Conservation (phyloP, 1,139 yeast species). For the Saccharomyces hybrid region DNA sequence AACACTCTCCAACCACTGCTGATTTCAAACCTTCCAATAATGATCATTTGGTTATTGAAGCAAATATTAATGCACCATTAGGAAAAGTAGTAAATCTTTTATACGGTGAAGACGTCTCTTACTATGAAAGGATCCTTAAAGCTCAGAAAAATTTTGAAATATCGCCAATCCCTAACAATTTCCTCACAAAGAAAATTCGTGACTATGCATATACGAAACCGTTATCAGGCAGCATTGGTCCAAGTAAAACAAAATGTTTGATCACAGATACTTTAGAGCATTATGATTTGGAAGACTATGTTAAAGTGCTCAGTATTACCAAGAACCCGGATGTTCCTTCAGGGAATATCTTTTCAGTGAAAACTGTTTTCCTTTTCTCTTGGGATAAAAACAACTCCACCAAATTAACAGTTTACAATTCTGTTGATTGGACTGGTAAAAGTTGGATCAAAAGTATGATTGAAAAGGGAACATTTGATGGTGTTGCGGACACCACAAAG, state of each 20-base stretch:
- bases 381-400: slow-evolving; percentile 79
- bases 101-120: slow-evolving; percentile 64
- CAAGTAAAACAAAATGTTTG: slow-evolving; percentile 80
- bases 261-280: slow-evolving; percentile 63
- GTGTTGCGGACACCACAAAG: slow-evolving; percentile 52
- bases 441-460: slow-evolving; percentile 45
- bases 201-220: slow-evolving; percentile 73
- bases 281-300: slow-evolving; percentile 49
- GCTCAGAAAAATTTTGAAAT: slow-evolving; percentile 70
- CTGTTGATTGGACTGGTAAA: slow-evolving; percentile 71
- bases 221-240: slow-evolving; percentile 77
- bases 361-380: slow-evolving; percentile 47
- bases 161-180: slow-evolving; percentile 43
- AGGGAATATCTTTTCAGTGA: slow-evolving; percentile 71
- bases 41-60: slow-evolving; percentile 61
- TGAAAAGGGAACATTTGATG: slow-evolving; percentile 58
- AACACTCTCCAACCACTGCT: slow-evolving; percentile 49
- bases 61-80: slow-evolving; percentile 62
- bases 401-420: slow-evolving; percentile 53
- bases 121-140: slow-evolving; percentile 44
- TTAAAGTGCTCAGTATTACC: slow-evolving; percentile 60
- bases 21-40: slow-evolving; percentile 46
- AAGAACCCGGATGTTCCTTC: slow-evolving; percentile 93
- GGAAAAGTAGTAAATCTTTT: slow-evolving; percentile 63
- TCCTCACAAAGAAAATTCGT: slow-evolving; percentile 41